Base-by-base conservation (phyloP, 1,284 basidiomycete genomes). In the Clitocybe nebularis region DNA sequence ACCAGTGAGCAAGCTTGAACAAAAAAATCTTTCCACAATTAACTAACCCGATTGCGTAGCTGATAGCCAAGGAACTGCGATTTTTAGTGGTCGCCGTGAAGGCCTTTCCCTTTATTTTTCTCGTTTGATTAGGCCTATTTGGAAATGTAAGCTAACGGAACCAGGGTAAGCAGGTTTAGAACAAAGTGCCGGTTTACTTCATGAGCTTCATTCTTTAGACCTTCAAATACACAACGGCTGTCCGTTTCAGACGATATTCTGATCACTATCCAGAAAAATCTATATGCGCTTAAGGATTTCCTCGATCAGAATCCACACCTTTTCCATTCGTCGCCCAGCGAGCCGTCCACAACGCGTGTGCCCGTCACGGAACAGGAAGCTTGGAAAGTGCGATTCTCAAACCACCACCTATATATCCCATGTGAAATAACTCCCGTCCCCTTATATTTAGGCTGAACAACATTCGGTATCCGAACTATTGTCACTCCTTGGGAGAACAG, bases 51-150 rank as follows among this genome's bases (percentile, higher is more conserved):
- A 38, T 46, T 29, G 35, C 37, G 5, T 47, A 80, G 82, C 75
- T 30, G 85, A 86, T 49, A 76, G 72, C 45, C 78, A 84, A 40
- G 86, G 85, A 23, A 84, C 77, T 36, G 77, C 91, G 14, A 77
- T 80, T 37, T 94, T 89, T 62, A 93, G 91, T 54, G 88, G 91
- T 26, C 78, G 93, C 39, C 80, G 93, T 53, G 92, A 98, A 64
- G 95, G 92, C 1, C 72, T 98, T 28, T 88, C 87, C 0, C 66
- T 95, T 23, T 94, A 93, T 60, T 80, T 98, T 54, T 81, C 91
- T 3, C 77, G 95, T 40, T 71, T 95, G 19, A 68, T 97, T 11
- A 72, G 92, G 28, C 88, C 91, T 1, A 74, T 98, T 47, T 98
- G 95, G 94, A 86, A 84, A 54, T 71, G 77, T 41, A 89, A 84